Percentiles rank a stretch among this genome's conserved stretches.
These are phyloP conservation scores for Gynochthodes officinalis DNA, from an alignment of 257 asterid genomes.

Conservation along the genomic window DNA sequence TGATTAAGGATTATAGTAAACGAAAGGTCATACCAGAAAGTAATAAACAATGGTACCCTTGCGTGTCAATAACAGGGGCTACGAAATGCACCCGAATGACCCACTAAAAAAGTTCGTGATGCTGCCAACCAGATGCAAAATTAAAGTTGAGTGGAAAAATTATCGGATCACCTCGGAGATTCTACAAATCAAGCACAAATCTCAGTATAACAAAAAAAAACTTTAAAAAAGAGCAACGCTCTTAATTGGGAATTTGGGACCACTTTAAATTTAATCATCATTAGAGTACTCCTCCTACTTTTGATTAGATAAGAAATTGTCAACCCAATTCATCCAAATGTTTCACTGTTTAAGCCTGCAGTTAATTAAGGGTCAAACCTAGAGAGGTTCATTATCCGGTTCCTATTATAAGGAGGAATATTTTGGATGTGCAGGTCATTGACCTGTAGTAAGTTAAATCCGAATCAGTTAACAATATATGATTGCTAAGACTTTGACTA, in stretches of 20 bases:
- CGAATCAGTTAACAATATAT: too few relatives aligned
- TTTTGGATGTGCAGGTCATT: too few relatives aligned
- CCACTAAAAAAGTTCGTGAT: too few relatives aligned
- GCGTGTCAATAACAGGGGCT: background rate
- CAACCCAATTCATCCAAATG: background rate
- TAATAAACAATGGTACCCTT: too few relatives aligned
- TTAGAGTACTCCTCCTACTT: background rate
- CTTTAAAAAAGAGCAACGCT: background rate
- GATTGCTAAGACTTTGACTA: too few relatives aligned
- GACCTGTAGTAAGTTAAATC: too few relatives aligned
- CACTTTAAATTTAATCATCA: slow-evolving; percentile 9
- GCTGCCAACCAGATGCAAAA: background rate
- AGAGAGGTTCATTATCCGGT: too few relatives aligned
- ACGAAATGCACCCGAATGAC: background rate
- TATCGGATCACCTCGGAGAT: slow-evolving; percentile 3
- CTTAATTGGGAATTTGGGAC: slow-evolving; percentile 15
- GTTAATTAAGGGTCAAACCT: background rate
- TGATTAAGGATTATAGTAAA: background rate
- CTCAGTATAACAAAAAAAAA: slow-evolving; percentile 15
- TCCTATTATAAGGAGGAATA: too few relatives aligned
- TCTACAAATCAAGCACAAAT: slow-evolving; percentile 14
- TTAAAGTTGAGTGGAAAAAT: background rate
- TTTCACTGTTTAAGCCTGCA: background rate
- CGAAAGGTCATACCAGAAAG: too few relatives aligned
- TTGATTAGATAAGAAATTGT: background rate